phyloP scores from a whole-genome alignment of 345 rosid species.

The Eucalyptus polyanthemos region DNA sequence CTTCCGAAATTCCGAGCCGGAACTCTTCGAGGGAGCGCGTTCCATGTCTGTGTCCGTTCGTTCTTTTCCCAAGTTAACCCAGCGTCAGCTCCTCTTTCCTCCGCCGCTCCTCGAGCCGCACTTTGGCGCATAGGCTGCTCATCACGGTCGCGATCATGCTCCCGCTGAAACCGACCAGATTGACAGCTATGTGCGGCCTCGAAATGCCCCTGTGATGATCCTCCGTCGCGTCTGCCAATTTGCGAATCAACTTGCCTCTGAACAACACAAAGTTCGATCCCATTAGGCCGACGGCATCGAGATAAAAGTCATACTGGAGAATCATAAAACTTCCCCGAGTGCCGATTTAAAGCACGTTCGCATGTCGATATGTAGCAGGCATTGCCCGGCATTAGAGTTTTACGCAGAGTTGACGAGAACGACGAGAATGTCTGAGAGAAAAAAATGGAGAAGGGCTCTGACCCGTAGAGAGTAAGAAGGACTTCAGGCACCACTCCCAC shows the following conservation, averaged over 20 bases:
- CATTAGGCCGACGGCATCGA: neutral
- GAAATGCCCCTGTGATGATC: neutral
- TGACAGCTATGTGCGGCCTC: neutral
- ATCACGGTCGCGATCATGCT: neutral
- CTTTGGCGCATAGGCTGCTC: neutral
- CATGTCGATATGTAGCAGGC: neutral
- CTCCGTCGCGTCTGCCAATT: slow-evolving; percentile 4
- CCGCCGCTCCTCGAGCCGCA: neutral
- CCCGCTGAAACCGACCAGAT: neutral
- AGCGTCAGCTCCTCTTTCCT: neutral
- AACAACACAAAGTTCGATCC: neutral
- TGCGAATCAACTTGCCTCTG: slow-evolving; percentile 14
- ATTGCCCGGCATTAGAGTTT: neutral
- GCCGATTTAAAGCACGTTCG: neutral
- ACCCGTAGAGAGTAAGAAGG: slow-evolving; percentile 17
- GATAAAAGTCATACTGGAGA: neutral
- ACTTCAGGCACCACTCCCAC: slow-evolving; percentile 14
- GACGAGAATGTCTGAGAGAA: neutral
- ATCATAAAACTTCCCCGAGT: neutral
- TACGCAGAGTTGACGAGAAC: neutral
- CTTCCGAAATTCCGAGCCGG: neutral
- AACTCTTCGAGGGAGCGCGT: neutral
- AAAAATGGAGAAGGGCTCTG: neutral
- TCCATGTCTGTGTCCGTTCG: neutral
- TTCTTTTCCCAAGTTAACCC: neutral